phyloP scores from a whole-genome alignment of 2,329 filamentous ascomycete species.

The Pseudocercospora pini-densiflorae region DNA sequence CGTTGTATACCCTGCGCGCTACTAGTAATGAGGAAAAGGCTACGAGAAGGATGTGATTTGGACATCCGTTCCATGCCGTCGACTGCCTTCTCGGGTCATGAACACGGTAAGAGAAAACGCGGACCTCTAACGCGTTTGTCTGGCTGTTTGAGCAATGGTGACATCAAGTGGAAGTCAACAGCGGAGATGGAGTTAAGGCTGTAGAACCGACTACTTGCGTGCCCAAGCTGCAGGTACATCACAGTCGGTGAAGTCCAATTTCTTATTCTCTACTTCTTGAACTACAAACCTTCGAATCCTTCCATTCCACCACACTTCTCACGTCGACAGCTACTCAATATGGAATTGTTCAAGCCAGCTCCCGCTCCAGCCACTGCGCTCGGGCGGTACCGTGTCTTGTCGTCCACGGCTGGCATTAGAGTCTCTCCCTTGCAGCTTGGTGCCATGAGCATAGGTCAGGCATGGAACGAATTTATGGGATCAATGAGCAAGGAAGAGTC shows the following conservation, averaged over 20 bases:
- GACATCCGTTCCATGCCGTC: too few species aligned
- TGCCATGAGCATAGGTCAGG: slow-evolving; percentile 31
- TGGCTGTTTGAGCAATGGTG: too few species aligned
- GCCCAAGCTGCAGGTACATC: neutral
- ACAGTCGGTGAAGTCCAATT: neutral
- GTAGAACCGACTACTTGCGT: too few species aligned
- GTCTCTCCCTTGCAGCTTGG: slow-evolving; percentile 42
- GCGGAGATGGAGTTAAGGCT: too few species aligned
- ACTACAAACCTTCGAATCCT: too few species aligned
- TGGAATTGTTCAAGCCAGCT: slow-evolving; percentile 38
- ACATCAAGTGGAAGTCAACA: too few species aligned
- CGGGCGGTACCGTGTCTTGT: slow-evolving; percentile 58
- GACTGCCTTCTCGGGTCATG: too few species aligned
- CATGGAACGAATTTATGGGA: slow-evolving; percentile 65
- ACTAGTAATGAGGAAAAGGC: too few species aligned
- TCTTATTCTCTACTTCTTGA: neutral
- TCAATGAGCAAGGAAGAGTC: slow-evolving; percentile 65
- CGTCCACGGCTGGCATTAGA: slow-evolving; percentile 56
- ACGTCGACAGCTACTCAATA: neutral
- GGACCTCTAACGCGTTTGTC: too few species aligned
- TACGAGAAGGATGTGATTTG: too few species aligned
- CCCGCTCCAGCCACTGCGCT: slow-evolving; percentile 58
- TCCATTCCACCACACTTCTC: neutral
- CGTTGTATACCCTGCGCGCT: too few species aligned
- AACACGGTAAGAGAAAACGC: too few species aligned